Evolutionary conservation across 2,329 filamentous ascomycete species (phyloP).

Genomic region (Calonectria henricotiae): DNA sequence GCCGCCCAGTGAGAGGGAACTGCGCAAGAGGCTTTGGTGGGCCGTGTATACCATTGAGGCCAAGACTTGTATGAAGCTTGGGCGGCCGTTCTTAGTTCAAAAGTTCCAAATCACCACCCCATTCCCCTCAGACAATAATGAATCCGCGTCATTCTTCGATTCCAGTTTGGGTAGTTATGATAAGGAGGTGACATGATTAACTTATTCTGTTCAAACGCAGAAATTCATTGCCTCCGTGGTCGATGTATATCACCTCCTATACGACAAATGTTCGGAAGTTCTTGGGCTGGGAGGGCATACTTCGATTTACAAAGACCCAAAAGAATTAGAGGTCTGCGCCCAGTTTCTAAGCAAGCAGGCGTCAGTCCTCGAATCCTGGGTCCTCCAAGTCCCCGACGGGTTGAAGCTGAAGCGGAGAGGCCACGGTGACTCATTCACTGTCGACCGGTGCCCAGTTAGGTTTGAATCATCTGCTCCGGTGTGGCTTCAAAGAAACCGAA

Average conservation of each 20-base stretch:
- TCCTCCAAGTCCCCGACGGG: conserved; percentile 54
- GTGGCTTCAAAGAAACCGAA: conserved; percentile 60
- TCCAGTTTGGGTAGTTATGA: conserved; percentile 41
- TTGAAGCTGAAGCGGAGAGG: conserved; percentile 57
- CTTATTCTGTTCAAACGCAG: conserved; percentile 41
- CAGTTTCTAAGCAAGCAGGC: conserved; percentile 45
- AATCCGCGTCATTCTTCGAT: conserved; percentile 41
- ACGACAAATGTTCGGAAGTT: conserved; percentile 45
- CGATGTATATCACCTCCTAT: conserved; percentile 54
- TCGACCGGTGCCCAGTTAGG: conserved; percentile 51
- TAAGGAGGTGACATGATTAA: conserved; percentile 48
- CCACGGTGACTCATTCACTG: conserved; percentile 55
- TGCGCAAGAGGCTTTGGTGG: conserved; percentile 71
- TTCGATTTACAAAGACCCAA: conserved; percentile 40
- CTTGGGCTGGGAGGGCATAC: conserved; percentile 26
- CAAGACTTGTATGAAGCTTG: conserved; percentile 65
- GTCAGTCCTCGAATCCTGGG: conserved; percentile 52
- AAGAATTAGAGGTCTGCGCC: conserved; percentile 43
- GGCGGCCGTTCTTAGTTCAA: conserved; percentile 61
- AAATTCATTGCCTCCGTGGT: conserved; percentile 44
- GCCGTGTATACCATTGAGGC: conserved; percentile 65
- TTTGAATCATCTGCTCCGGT: conserved; percentile 55
- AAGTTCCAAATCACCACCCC: conserved; percentile 56
- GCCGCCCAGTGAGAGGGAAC: conserved; percentile 58
- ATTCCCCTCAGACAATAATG: conserved; percentile 54